These are phyloP conservation scores for Acidiella bohemica DNA, from an alignment of 495 filamentous ascomycete species.

Conservation along the genomic window DNA sequence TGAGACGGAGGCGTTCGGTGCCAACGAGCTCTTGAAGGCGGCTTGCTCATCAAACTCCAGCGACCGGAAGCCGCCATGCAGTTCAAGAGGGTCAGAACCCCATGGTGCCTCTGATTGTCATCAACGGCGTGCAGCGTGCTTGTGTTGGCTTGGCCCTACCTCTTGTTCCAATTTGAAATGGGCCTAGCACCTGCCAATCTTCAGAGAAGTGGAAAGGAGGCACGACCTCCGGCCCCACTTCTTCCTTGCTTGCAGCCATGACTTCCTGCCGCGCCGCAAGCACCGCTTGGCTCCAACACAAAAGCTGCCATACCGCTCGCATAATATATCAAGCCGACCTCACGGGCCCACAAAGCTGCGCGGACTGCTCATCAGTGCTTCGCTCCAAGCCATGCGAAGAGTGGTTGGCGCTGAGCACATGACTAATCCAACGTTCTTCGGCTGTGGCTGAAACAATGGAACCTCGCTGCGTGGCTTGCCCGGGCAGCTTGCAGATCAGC, in stretches of 20 bases:
- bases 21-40: conserved; percentile 37
- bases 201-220: conserved; percentile 23
- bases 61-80: conserved; percentile 37
- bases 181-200: conserved; percentile 43
- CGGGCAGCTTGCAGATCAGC: too few relatives aligned
- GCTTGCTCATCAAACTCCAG: conserved; percentile 30
- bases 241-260: not conserved
- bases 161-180: conserved; percentile 48
- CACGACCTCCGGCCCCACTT: not conserved
- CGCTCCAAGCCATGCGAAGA: too few relatives aligned
- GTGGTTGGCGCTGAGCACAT: too few relatives aligned
- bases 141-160: conserved; percentile 28
- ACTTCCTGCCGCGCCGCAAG: too few relatives aligned
- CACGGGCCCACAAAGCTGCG: too few relatives aligned
- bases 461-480: too few relatives aligned
- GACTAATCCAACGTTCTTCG: too few relatives aligned
- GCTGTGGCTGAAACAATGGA: too few relatives aligned
- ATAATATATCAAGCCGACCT: too few relatives aligned
- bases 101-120: conserved; percentile 39
- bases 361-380: too few relatives aligned
- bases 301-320: too few relatives aligned
- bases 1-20: conserved; percentile 34
- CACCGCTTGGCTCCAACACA: too few relatives aligned
- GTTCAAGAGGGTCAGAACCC: conserved; percentile 46
- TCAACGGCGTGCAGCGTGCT: not conserved